These are phyloP conservation scores for Aspergillus aculeatinus DNA, from an alignment of 2,329 filamentous ascomycete genomes.

Conservation along the genomic window DNA sequence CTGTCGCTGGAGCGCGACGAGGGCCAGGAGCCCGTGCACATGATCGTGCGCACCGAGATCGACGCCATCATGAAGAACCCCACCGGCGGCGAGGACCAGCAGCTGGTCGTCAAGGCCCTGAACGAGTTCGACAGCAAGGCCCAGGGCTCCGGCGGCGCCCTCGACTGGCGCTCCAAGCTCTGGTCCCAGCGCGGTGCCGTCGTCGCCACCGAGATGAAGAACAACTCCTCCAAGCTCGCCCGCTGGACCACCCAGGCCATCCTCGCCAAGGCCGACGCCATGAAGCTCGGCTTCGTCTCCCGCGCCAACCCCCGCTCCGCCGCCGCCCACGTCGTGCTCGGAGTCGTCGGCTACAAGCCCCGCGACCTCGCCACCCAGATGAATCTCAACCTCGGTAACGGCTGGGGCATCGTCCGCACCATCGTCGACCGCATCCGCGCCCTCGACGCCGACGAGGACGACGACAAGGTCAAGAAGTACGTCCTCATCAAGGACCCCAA, in stretches of 20 bases:
- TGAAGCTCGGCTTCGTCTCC: constrained; percentile 99
- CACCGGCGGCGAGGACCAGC: constrained; percentile 87
- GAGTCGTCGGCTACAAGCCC: constrained; percentile 96
- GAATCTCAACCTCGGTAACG: constrained; percentile 95
- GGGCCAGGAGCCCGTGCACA: constrained; percentile 71
- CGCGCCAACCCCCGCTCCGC: constrained; percentile 88
- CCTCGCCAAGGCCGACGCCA: constrained; percentile 92
- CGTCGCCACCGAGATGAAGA: constrained; percentile 99
- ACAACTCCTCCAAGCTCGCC: constrained; percentile 98
- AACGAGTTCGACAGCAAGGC: constrained; percentile 99
- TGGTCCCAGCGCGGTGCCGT: constrained; percentile 93
- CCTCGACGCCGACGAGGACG: constrained; percentile 43
- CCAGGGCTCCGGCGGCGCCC: constrained; percentile 86
- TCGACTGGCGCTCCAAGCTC: constrained; percentile 97
- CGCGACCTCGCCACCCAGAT: constrained; percentile 96
- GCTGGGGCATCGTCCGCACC: constrained; percentile 97
- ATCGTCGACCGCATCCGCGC: constrained; percentile 76
- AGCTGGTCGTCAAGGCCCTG: constrained; percentile 87
- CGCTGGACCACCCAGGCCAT: constrained; percentile 97
- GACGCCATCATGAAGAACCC: constrained; percentile 96
- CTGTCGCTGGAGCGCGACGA: constrained; percentile 87
- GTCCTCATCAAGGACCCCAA: constrained; percentile 82
- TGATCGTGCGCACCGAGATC: constrained; percentile 91
- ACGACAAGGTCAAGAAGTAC: constrained; percentile 48
- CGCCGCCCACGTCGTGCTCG: constrained; percentile 91